phyloP scores from a whole-genome alignment of 305 asterid genomes.

The Stenogyne calaminthoides region DNA sequence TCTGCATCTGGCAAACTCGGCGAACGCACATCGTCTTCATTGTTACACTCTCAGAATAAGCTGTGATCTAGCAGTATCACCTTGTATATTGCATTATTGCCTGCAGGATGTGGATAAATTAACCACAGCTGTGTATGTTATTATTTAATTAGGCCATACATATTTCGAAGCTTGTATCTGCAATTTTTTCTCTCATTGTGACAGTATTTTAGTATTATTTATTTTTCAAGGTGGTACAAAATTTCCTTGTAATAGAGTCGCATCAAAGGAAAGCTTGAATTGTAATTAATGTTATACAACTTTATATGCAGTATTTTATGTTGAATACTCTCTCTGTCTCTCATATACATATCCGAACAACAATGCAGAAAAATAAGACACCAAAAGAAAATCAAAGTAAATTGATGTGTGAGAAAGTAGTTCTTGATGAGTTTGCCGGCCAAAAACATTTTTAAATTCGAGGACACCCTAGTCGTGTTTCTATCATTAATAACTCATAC shows the following conservation, averaged over 20 bases:
- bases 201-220: not conserved
- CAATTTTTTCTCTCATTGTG: not conserved
- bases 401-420: not conserved
- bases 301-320: not conserved
- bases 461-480: not conserved
- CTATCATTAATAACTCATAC: not conserved
- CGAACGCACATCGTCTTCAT: conserved; percentile 54
- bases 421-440: not conserved
- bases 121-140: not conserved
- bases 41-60: conserved; percentile 35
- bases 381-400: too few species aligned
- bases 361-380: not conserved
- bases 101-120: not conserved
- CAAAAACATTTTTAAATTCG: not conserved
- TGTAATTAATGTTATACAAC: not conserved
- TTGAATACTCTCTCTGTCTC: not conserved
- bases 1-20: conserved; percentile 44
- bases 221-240: not conserved
- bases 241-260: not conserved
- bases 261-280: not conserved
- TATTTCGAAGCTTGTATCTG: not conserved
- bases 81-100: not conserved
- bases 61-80: conserved; percentile 6
- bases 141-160: not conserved
- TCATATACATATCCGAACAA: not conserved